Evolutionary conservation across 2,329 filamentous ascomycete genomes (phyloP), one percentile per base, ranked within the genome.

Genomic region (Fusarium sarcochroum): DNA sequence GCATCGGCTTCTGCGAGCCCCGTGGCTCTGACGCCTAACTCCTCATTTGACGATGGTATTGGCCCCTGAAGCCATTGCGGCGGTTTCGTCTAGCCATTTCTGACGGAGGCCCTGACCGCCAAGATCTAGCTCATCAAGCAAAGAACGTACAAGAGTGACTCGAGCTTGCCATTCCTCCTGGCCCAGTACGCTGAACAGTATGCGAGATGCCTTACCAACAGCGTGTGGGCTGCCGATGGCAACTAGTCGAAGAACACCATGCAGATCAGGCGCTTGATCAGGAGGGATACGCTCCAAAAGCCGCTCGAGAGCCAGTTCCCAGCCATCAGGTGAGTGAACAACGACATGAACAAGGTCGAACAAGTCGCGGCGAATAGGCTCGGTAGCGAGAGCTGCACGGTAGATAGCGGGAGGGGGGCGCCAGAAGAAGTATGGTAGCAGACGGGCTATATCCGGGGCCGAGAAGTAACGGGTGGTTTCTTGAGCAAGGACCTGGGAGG

Each of bases 401-500:
- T 81, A 80, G 21, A 74, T 47, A 8, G 41, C 32, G n/a, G 58
- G 47, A 2, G 78, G 78, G 20, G 80, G 75, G 5, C 77, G 75
- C 78, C 79, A 82, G 63, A 82, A 76, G 42, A 81, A 76, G 56
- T 80, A 80, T 2, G 80, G 79, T 30, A 80, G 76, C 10, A 75
- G 66, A 11, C 54, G 68, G 34, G 78, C 69, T 42, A 77, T 71
- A 20, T 73, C 75, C 8, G 70, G 41, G 14, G 53, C 65, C 25
- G 60, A 63, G 7, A 41, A 46, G 54, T 76, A 75, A 10, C 73
- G 69, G 14, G 73, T 54, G 23, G 70, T 54, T 56, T 75, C 57
- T 50, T 68, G 54, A 42, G 65, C 38, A 51, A 68, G 41, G 21
- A 75, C 66, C 23, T 58, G 49, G 41, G 66, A 60, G n/a, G 72